A percentile compares a stretch with the other conserved stretches of the same genome.
These are phyloP conservation scores for Eutrema japonicum DNA, from an alignment of 345 rosid species.

Conservation along the genomic window DNA sequence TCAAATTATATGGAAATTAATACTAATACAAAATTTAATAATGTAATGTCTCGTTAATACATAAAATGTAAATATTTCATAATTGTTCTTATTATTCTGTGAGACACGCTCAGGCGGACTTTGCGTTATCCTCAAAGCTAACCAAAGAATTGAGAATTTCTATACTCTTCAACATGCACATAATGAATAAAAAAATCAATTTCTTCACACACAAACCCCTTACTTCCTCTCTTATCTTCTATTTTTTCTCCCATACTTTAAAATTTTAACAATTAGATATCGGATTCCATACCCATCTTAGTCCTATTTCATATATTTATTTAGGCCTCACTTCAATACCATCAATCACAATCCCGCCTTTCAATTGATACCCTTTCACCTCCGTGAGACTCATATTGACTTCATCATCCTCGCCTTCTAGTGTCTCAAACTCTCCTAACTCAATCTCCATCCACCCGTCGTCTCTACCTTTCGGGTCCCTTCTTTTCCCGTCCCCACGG, in stretches of 20 bases:
- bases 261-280: neutral
- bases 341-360: constrained; percentile 58
- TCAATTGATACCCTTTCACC: constrained; percentile 51
- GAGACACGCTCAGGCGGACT: too few species aligned
- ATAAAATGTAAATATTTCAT: too few species aligned
- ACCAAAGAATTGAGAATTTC: neutral
- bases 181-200: constrained; percentile 10
- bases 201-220: neutral
- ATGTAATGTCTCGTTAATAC: too few species aligned
- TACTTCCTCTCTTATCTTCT: neutral
- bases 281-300: too few species aligned
- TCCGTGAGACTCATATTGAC: constrained; percentile 47
- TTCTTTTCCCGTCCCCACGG: constrained; percentile 11
- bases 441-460: constrained; percentile 63
- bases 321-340: constrained; percentile 54
- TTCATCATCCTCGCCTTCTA: constrained; percentile 36
- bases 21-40: too few species aligned
- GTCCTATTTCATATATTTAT: constrained; percentile 2
- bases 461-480: constrained; percentile 28
- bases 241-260: neutral
- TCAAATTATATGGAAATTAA: too few species aligned
- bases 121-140: neutral
- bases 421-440: constrained; percentile 51
- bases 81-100: too few species aligned
- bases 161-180: neutral